Evolutionary conservation across 2,329 filamentous ascomycete species (phyloP).

Genomic region (Colletotrichum chlorophyti): DNA sequence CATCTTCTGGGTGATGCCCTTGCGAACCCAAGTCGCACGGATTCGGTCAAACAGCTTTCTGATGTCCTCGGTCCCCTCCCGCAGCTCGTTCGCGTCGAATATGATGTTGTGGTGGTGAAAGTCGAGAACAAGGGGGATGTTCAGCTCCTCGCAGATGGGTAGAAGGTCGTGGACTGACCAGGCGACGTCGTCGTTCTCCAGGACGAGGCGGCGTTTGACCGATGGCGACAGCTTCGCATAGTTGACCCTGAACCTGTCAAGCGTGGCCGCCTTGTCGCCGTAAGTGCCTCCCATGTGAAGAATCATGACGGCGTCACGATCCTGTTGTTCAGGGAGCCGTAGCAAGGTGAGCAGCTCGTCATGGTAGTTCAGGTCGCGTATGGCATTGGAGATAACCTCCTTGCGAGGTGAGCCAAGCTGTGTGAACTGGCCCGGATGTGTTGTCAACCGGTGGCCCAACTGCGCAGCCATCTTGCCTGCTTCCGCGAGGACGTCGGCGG

Average conservation of each 20-base stretch:
- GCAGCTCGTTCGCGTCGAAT: slow-evolving; percentile 74
- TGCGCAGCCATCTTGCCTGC: slow-evolving; percentile 79
- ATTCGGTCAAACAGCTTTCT: slow-evolving; percentile 78
- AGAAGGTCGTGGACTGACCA: slow-evolving; percentile 94
- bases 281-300: slow-evolving; percentile 92
- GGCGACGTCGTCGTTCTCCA: slow-evolving; percentile 93
- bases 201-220: slow-evolving; percentile 81
- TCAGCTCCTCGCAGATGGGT: slow-evolving; percentile 90
- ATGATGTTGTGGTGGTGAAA: slow-evolving; percentile 97
- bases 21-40: slow-evolving; percentile 81
- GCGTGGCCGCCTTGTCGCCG: slow-evolving; percentile 81
- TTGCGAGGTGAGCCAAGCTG: slow-evolving; percentile 84
- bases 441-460: slow-evolving; percentile 84
- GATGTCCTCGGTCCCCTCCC: slow-evolving; percentile 87
- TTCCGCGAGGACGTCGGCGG: slow-evolving; percentile 76
- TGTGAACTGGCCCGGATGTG: slow-evolving; percentile 92
- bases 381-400: slow-evolving; percentile 76
- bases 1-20: slow-evolving; percentile 92
- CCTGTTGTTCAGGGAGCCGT: slow-evolving; percentile 75
- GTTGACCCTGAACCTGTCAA: slow-evolving; percentile 79
- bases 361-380: slow-evolving; percentile 88
- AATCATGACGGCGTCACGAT: slow-evolving; percentile 93
- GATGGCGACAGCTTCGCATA: slow-evolving; percentile 71
- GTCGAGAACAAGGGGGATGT: slow-evolving; percentile 91
- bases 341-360: slow-evolving; percentile 83